Evolutionary conservation across 2,329 filamentous ascomycete genomes (phyloP).

Genomic region (Scedosporium boydii): DNA sequence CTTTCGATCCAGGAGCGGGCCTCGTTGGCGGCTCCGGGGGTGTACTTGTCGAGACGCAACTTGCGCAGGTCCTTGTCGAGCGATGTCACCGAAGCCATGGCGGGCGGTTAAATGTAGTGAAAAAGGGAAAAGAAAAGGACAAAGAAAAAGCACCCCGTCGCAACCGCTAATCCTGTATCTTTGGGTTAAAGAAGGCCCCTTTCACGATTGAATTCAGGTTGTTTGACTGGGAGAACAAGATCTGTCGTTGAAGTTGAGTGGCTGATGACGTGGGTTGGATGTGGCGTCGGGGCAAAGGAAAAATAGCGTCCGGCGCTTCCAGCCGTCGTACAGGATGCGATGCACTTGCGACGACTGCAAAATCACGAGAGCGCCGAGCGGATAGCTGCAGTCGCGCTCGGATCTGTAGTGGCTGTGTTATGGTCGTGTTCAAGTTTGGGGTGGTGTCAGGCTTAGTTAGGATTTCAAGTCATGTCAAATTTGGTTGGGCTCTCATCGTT

Average conservation of each 20-base stretch:
- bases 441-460: too few species aligned
- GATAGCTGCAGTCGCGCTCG: too few species aligned
- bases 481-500: too few species aligned
- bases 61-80: slow-evolving; percentile 93
- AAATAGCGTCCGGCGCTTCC: not conserved
- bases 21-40: slow-evolving; percentile 80
- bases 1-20: slow-evolving; percentile 78
- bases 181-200: too few species aligned
- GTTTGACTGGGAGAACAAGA: too few species aligned
- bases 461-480: too few species aligned
- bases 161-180: too few species aligned
- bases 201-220: too few species aligned
- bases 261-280: not conserved
- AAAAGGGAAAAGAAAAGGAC: not conserved
- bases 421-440: too few species aligned
- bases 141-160: too few species aligned
- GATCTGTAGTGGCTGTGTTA: too few species aligned
- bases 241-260: not conserved
- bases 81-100: slow-evolving; percentile 87
- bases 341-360: not conserved
- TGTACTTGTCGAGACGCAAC: slow-evolving; percentile 87
- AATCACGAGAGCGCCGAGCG: too few species aligned
- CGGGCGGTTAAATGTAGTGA: slow-evolving; percentile 8
- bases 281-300: not conserved
- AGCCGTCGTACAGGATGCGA: not conserved